Base-by-base conservation (phyloP, 345 rosid genomes). In the Eutrema heterophyllum region DNA sequence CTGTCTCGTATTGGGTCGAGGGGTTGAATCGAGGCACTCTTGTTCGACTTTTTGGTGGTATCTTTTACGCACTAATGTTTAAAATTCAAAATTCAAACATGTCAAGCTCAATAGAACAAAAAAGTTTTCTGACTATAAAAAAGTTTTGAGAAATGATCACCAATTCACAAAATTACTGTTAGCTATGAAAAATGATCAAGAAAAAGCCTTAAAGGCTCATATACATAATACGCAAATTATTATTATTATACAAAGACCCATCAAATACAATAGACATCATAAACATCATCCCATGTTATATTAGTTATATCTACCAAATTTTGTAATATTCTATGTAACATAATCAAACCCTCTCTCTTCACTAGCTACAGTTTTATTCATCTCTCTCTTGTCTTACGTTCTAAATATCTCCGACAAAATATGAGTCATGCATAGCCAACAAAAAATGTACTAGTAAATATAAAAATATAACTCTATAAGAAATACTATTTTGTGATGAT, bases 241-340 rank as follows among this genome's bases (percentile, higher is more conserved):
- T 48, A 29, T 16, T 57, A 16, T 44, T 39, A 66, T 21, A 67
- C 78, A 67, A 21, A 50, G 67, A 48, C 60, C 43, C 67, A 48
- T 57, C 72, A 66, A 57, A 48, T 74, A 74, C 67, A 74, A 48
- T 21, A 65, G 18, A 55, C 43, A 48, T 56, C 24, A 55, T 35
- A 21, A 62, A 43, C 6, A 43, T n/a, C 43, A 65, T 64, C 41
- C 51, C 49, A 29, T 40, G 21, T 6, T 9, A 50, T 38, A 38
- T 50, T 11, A 4, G 2, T 15, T 14, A 41, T 61, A 75, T 76
- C 65, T 76, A 76, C 75, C 62, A 69, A 76, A 62, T 21, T 68
- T 69, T 54, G 75, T 63, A 54, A 62, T 49, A 57, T 43, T 75
- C 79, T 69, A 69, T 69, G 65, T 54, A 76, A 62, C 65, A 68